Evolutionary conservation across 306 rosid genomes (phyloP).

Genomic region (Gynostemma pentaphyllum): DNA sequence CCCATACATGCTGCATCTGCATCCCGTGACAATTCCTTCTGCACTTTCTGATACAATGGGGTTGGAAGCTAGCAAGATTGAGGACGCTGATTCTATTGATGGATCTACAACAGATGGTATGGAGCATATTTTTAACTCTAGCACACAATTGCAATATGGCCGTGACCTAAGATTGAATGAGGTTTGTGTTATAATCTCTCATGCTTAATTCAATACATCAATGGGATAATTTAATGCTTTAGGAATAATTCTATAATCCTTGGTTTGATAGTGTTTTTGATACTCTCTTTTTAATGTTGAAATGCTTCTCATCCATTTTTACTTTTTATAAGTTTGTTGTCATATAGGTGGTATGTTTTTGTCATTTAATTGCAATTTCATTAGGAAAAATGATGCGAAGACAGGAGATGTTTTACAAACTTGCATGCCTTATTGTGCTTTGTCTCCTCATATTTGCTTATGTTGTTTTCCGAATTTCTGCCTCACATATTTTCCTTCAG

Average conservation of each 20-base stretch:
- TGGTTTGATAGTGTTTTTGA: too few relatives aligned
- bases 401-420: too few relatives aligned
- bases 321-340: too few relatives aligned
- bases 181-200: constrained; percentile 39
- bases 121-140: constrained; percentile 96
- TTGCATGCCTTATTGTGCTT: too few relatives aligned
- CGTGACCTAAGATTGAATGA: constrained; percentile 90
- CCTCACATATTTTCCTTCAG: too few relatives aligned
- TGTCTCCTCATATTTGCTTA: too few relatives aligned
- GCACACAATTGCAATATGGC: constrained; percentile 95
- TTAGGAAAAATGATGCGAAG: too few relatives aligned
- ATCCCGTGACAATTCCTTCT: constrained; percentile 87
- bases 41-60: constrained; percentile 83
- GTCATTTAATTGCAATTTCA: too few relatives aligned
- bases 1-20: constrained; percentile 91
- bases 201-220: constrained; percentile 1
- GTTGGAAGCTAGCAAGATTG: constrained; percentile 67
- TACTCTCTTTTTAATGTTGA: too few relatives aligned
- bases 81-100: constrained; percentile 88
- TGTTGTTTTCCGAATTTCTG: too few relatives aligned
- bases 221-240: background rate
- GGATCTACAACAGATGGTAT: constrained; percentile 87
- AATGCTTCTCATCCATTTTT: too few relatives aligned
- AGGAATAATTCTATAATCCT: background rate
- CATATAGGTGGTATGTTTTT: too few relatives aligned